A percentile compares a stretch with the other conserved stretches of the same genome.
These are phyloP conservation scores for Mikania micrantha DNA, from an alignment of 129 eudicot species.

Conservation along the genomic window DNA sequence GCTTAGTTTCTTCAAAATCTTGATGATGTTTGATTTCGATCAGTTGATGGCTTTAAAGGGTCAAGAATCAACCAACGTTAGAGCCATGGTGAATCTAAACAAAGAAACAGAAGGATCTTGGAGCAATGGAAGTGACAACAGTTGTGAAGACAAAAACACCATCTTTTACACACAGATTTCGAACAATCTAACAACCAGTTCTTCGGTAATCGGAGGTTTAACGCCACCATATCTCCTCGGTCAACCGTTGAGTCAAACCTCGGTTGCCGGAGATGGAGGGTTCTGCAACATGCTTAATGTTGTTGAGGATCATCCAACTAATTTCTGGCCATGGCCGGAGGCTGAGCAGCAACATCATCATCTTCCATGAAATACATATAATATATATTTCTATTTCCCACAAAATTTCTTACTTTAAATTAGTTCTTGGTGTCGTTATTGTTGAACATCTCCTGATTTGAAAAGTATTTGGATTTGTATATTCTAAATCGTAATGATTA, in stretches of 20 bases:
- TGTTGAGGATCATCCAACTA: constrained; percentile 54
- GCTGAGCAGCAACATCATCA: constrained; percentile 34
- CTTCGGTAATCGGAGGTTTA: constrained; percentile 29
- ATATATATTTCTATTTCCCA: not conserved
- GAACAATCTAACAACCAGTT: constrained; percentile 25
- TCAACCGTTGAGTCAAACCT: constrained; percentile 33
- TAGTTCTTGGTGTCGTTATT: too few relatives aligned
- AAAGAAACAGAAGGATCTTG: constrained; percentile 70
- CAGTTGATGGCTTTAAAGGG: constrained; percentile 51
- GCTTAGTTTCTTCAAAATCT: not conserved
- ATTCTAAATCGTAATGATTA: too few relatives aligned
- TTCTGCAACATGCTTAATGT: constrained; percentile 60
- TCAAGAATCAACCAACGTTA: constrained; percentile 36
- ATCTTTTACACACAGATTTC: constrained; percentile 30
- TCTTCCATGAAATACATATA: not conserved
- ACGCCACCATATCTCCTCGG: constrained; percentile 32
- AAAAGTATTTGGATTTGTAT: too few relatives aligned
- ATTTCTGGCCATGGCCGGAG: constrained; percentile 77
- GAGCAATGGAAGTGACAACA: constrained; percentile 90
- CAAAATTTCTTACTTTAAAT: not conserved
- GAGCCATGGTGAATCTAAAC: constrained; percentile 51
- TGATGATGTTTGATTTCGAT: constrained; percentile 13
- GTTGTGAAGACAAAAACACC: constrained; percentile 46
- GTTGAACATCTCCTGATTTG: too few relatives aligned
- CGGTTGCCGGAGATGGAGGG: constrained; percentile 42